A percentile compares a stretch with the other conserved stretches of the same genome.
These are phyloP conservation scores for Oryza coarctata DNA, from an alignment of 176 grass and related monocot species.

Conservation along the genomic window DNA sequence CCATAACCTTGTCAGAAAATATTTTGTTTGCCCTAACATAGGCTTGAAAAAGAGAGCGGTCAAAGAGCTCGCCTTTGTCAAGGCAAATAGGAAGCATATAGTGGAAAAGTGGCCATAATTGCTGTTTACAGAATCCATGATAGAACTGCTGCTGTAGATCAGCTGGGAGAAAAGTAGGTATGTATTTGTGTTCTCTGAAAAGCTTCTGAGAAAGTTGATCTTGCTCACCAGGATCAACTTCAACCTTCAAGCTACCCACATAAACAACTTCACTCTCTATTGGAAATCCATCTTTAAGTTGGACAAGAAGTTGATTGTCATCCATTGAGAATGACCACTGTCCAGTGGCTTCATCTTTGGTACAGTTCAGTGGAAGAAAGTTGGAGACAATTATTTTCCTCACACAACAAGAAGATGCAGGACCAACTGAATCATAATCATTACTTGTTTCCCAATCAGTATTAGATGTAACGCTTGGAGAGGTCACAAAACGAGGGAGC, in stretches of 20 bases:
- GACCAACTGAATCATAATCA: constrained; percentile 37
- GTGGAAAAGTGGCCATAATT: constrained; percentile 83
- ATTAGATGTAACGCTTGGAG: constrained; percentile 46
- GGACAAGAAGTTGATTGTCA: constrained; percentile 70
- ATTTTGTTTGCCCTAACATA: constrained; percentile 73
- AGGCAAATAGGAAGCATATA: constrained; percentile 88
- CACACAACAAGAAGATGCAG: background rate
- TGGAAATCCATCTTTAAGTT: constrained; percentile 74
- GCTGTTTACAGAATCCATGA: constrained; percentile 81
- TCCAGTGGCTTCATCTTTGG: constrained; percentile 56
- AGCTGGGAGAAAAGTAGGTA: constrained; percentile 67
- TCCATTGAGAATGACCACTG: constrained; percentile 68
- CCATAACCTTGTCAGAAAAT: constrained; percentile 77
- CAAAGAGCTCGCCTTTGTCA: constrained; percentile 73
- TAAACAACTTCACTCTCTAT: constrained; percentile 57
- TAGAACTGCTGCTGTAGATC: constrained; percentile 71
- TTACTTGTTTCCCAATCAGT: constrained; percentile 42
- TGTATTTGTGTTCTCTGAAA: constrained; percentile 60
- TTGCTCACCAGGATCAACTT: constrained; percentile 67
- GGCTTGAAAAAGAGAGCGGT: constrained; percentile 71
- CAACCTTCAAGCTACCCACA: constrained; percentile 69
- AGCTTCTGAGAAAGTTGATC: constrained; percentile 68
- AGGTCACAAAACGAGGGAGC: constrained; percentile 50
- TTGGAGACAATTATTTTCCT: constrained; percentile 85
- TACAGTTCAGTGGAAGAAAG: constrained; percentile 64